These are phyloP conservation scores for Rhododendron henanense DNA, from an alignment of 148 eudicot species.

Conservation along the genomic window DNA sequence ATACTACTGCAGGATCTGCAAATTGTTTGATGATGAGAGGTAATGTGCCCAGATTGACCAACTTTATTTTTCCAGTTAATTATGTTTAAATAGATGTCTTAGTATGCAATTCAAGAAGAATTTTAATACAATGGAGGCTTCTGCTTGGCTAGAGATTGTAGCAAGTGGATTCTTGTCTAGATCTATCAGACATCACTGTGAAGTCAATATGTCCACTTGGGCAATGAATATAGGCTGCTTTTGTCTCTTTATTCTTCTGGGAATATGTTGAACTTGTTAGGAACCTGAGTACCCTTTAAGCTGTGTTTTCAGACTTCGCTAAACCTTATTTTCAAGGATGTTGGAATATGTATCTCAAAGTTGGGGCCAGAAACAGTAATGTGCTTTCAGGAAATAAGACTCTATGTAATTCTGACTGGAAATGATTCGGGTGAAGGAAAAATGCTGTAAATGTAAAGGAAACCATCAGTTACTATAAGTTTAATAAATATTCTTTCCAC, in stretches of 20 bases:
- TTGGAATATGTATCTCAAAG: neutral
- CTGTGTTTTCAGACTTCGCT: neutral
- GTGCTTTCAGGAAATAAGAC: neutral
- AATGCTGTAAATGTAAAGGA: neutral
- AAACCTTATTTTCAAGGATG: neutral
- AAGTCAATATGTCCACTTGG: neutral
- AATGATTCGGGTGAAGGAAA: neutral
- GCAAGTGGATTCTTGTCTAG: neutral
- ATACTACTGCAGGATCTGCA: slow-evolving; percentile 87
- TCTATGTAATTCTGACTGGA: neutral
- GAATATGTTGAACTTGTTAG: neutral
- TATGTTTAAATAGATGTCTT: neutral
- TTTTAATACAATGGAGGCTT: neutral
- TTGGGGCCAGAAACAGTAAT: neutral
- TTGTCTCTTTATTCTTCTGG: neutral
- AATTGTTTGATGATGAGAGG: slow-evolving; percentile 91
- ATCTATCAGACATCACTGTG: neutral
- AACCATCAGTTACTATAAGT: neutral
- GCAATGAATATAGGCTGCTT: neutral
- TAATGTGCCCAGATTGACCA: slow-evolving; percentile 23
- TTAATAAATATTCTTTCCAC: neutral
- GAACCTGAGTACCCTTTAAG: neutral
- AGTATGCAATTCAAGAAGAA: neutral
- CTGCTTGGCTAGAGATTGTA: neutral
- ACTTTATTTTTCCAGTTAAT: neutral